Evolutionary conservation across 192 early-diverging fungal species (phyloP).

Genomic region (Coemansia furcata): DNA sequence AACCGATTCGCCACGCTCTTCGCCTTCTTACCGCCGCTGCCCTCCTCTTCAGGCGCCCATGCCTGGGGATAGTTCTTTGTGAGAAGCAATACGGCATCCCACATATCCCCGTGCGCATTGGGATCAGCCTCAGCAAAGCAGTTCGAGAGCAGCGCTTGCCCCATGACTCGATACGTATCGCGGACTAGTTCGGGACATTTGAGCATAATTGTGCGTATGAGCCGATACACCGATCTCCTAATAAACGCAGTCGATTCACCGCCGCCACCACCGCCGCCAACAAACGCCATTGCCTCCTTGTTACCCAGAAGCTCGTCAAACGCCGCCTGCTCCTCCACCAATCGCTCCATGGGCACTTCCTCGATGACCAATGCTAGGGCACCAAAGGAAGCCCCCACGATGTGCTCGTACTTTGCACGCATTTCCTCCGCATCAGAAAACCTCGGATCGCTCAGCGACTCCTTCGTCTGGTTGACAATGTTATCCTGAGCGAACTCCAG

Average conservation of each 20-base stretch:
- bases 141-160: constrained; percentile 58
- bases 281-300: constrained; percentile 11
- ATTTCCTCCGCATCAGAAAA: constrained; percentile 34
- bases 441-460: constrained; percentile 70
- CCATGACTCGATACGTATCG: constrained; percentile 49
- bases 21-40: constrained; percentile 35
- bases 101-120: constrained; percentile 72
- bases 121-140: constrained; percentile 76
- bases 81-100: constrained; percentile 81
- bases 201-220: constrained; percentile 32
- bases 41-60: constrained; percentile 45
- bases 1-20: constrained; percentile 53
- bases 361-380: constrained; percentile 28
- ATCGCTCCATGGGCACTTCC: constrained; percentile 13
- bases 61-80: constrained; percentile 68
- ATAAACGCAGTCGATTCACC: constrained; percentile 26
- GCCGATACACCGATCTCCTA: constrained; percentile 34
- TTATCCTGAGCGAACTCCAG: constrained; percentile 66
- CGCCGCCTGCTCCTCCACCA: constrained; percentile 28
- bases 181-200: constrained; percentile 47
- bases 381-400: constrained; percentile 44
- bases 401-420: constrained; percentile 46
- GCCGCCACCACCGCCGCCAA: constrained; percentile 12
- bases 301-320: constrained; percentile 29
- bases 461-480: constrained; percentile 71